Base-by-base conservation (phyloP, 306 rosid species). In the Quercus robur region DNA sequence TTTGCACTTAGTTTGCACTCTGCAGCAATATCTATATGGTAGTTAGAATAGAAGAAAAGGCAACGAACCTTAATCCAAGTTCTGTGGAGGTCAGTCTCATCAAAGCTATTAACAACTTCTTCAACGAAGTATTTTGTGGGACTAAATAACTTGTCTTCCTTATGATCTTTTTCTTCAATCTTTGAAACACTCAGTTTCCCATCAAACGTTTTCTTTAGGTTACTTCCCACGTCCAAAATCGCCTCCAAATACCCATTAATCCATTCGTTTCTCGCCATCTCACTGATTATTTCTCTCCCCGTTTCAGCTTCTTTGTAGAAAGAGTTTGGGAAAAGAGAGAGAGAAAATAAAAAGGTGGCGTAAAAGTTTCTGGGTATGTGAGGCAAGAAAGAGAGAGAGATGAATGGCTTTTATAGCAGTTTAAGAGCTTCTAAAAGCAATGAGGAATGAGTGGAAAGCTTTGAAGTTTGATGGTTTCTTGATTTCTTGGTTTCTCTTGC, bases 201-300 rank as follows among this genome's bases (percentile, higher is more conserved):
- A 68, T 85, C 87, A 28, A 41, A 77, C 26, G 69, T 80, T 73
- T 83, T 83, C 84, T 72, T 85, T 28, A 68, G 21, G 63, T 49
- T 84, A 70, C 81, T 83, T 73, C 93, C 97, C 35, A 79, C 94
- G 52, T 92, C 97, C 86, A 92, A 78, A 69, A 92, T 92, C 25
- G 97, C 97, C 83, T 92, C 94, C 85, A 92, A 78, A 75, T 89
- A 92, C 19, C 97, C 89, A 77, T 92, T 86, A 38, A 92, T 44
- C 97, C 97, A 92, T 59, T 92, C 97, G 52, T 90, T 90, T 79
- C 84, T 86, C 6, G 85, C 94, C 91, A 77, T 87, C 74, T 67
- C 77, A 75, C 31, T 25, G 46, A 2, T 38, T 4, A 13, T 74
- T 41, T 33, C 56, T 57, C 12, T 0, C 52, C 35, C 55, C 28